Conservation (phyloP, 306 rosid species). For the Rubus parviflorus region DNA sequence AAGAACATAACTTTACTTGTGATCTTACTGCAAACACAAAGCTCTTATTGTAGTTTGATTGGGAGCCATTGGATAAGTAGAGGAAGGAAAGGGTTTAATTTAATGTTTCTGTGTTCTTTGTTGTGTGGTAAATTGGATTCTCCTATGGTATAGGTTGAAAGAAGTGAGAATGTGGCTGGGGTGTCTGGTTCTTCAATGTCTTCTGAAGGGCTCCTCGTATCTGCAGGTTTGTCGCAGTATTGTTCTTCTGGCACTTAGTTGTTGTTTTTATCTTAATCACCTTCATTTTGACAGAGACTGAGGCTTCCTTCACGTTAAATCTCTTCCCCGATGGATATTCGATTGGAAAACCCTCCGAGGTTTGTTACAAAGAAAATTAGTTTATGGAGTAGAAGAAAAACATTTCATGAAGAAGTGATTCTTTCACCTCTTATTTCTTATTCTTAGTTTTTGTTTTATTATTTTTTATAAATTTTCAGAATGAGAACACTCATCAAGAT, state of each 20-base stretch:
- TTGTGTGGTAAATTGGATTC: slow-evolving; percentile 26
- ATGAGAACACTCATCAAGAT: slow-evolving; percentile 53
- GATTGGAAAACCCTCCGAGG: slow-evolving; percentile 81
- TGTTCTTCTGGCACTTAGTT: slow-evolving; percentile 1
- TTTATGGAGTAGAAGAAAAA: slow-evolving; percentile 12
- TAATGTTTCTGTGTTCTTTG: slow-evolving; percentile 20
- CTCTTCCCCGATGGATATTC: slow-evolving; percentile 90
- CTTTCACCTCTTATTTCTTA: slow-evolving; percentile 21
- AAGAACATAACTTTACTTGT: not conserved
- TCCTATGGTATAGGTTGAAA: slow-evolving; percentile 45
- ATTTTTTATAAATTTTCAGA: slow-evolving; percentile 51
- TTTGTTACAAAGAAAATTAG: slow-evolving; percentile 41
- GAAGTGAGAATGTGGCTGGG: slow-evolving; percentile 40
- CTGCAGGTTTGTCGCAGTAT: slow-evolving; percentile 41
- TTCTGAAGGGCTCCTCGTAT: slow-evolving; percentile 37
- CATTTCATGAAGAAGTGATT: slow-evolving; percentile 14
- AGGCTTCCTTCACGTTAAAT: slow-evolving; percentile 78
- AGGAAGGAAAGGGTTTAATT: slow-evolving; percentile 3
- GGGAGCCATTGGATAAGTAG: slow-evolving; percentile 5
- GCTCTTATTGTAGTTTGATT: not conserved
- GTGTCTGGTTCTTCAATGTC: slow-evolving; percentile 37
- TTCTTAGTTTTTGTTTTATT: slow-evolving; percentile 5
- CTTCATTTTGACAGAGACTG: slow-evolving; percentile 55
- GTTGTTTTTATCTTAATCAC: slow-evolving; percentile 25
- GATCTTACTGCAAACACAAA: slow-evolving; percentile 1